Conservation (phyloP, 202 grass and related monocot species). For the Setaria italica region DNA sequence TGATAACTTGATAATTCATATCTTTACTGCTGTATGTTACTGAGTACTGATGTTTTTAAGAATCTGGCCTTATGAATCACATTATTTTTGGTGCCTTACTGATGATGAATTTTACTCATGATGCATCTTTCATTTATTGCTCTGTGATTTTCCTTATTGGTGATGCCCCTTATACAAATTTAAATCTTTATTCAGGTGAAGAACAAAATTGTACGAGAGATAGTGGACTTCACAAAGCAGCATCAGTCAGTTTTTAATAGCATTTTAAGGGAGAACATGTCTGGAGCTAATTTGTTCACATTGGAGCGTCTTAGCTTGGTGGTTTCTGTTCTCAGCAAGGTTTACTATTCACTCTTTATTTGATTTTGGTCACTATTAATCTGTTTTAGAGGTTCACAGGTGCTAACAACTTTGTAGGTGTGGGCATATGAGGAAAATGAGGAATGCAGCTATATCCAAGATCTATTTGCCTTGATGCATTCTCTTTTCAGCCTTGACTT, state of each 20-base stretch:
- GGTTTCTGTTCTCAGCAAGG: conserved; percentile 94
- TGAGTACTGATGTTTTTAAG: background rate
- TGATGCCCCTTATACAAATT: background rate
- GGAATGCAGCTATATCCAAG: conserved; percentile 80
- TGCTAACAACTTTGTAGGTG: conserved; percentile 59
- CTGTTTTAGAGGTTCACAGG: conserved; percentile 36
- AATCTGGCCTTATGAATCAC: background rate
- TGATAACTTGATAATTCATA: background rate
- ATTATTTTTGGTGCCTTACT: conserved; percentile 9
- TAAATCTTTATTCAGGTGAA: conserved; percentile 72
- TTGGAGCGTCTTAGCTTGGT: conserved; percentile 82
- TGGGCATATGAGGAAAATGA: conserved; percentile 97
- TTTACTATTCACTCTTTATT: conserved; percentile 52
- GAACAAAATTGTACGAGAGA: conserved; percentile 94
- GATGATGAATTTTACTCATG: conserved; percentile 14
- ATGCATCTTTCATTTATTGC: too few relatives aligned
- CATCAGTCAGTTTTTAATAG: conserved; percentile 73
- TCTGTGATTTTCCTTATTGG: conserved; percentile 11
- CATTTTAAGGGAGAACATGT: conserved; percentile 78
- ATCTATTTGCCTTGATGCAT: conserved; percentile 81
- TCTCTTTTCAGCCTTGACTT: conserved; percentile 70
- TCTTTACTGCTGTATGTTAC: background rate
- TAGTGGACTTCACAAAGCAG: conserved; percentile 86
- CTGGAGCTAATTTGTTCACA: conserved; percentile 65
- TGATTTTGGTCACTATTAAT: conserved; percentile 36